Base-by-base conservation (phyloP, 2,329 filamentous ascomycete species). In the Macroventuria anomochaeta region DNA sequence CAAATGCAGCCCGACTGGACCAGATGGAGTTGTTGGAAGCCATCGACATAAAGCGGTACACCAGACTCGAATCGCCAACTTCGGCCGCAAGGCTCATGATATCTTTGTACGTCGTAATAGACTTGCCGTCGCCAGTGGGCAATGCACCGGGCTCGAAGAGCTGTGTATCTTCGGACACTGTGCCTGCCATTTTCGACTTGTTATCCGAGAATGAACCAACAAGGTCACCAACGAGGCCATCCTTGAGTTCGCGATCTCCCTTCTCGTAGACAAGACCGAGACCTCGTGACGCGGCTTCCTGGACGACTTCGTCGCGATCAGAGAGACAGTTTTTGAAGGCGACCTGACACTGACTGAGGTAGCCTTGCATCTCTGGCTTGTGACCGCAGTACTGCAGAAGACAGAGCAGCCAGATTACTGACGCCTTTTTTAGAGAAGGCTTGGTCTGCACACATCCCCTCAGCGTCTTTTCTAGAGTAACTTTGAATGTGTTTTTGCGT, bases 31-130 rank as follows among this genome's bases (percentile, higher is more conserved):
- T 96, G 68, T 97, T 96, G 1, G 92, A 91, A 2, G 95, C 95
- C 62, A 99, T 82, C 0, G 93, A 93, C 95, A 99, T 99, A 77
- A 99, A 97, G 57, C 93, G 91, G 79, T 99, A 99, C 1, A 97
- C 90, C n/a, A 99, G 80, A 63, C 90, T 93, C 53, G 95, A 93
- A 67, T 99, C 93, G 10, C 95, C 95, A 28, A 97, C 93, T 76
- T 99, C 95, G 36, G 93, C 91, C n/a, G 95, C 95, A 40, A 99
- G 80, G 63, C 83, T 95, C 74, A 99, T 90, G 62, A 99, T 97
- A 69, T 99, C 95, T 71, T 96, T 96, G 79, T 99, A 99, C 0
- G 93, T 97, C 0, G 91, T 97, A 49, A 97, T 85, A 0, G 92
- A 91, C 28, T 54, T 54, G 7, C 92, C 92, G 60, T 96, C 91